A percentile compares a stretch with the other conserved stretches of the same genome.
Conservation (phyloP, 352 stramenopile genomes). For the Globisporangium polare region DNA sequence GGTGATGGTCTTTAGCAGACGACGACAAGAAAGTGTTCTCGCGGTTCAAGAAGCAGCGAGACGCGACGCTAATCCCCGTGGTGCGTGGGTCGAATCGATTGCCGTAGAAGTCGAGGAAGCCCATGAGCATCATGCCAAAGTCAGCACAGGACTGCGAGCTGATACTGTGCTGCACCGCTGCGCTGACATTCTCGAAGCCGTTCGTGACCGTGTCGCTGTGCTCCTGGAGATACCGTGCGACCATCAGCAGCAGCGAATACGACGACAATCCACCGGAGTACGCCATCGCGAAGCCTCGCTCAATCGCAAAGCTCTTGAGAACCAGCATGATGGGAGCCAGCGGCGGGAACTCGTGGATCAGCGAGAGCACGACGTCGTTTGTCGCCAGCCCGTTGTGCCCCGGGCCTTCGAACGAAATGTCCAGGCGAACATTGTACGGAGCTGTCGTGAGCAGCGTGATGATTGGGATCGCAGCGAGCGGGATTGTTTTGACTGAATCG, state of each 20-base stretch:
- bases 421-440: conserved; percentile 84
- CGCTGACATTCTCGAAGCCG: conserved; percentile 59
- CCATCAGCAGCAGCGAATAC: conserved; percentile 95
- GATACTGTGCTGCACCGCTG: conserved; percentile 51
- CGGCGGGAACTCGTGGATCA: conserved; percentile 93
- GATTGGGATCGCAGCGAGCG: conserved; percentile 95
- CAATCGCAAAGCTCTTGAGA: conserved; percentile 93
- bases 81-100: conserved; percentile 91
- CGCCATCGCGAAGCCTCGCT: conserved; percentile 91
- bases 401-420: conserved; percentile 97
- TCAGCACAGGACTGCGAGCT: conserved; percentile 77
- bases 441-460: conserved; percentile 92
- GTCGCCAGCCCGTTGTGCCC: conserved; percentile 95
- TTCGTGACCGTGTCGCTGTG: conserved; percentile 65
- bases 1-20: conserved; percentile 29
- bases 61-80: conserved; percentile 87
- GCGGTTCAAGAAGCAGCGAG: conserved; percentile 78
- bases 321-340: conserved; percentile 95
- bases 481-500: conserved; percentile 96
- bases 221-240: conserved; percentile 92
- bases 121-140: conserved; percentile 94
- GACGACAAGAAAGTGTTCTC: conserved; percentile 37
- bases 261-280: conserved; percentile 97
- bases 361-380: conserved; percentile 90
- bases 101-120: conserved; percentile 97